Evolutionary conservation across 805 yeast genomes (phyloP).

Genomic region (Myxozyma neotropica): DNA sequence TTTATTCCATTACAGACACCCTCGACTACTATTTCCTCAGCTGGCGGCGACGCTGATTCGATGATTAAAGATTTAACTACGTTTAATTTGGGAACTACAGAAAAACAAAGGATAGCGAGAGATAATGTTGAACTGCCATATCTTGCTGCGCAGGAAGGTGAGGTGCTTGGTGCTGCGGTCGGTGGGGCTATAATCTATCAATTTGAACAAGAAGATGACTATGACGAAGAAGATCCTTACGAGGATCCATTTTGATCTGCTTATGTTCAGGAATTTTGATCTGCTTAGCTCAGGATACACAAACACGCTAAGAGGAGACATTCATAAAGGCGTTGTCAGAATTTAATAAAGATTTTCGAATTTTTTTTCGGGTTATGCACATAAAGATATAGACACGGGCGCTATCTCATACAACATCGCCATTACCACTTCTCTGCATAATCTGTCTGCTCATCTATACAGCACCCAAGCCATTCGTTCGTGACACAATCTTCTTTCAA

Average conservation of each 20-base stretch:
- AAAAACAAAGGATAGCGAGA: conserved; percentile 72
- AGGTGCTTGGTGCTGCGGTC: conserved; percentile 60
- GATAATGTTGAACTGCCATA: conserved; percentile 91
- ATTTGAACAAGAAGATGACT: conserved; percentile 95
- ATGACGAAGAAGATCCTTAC: conserved; percentile 96
- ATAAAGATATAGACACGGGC: background rate
- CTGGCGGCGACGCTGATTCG: conserved; percentile 50
- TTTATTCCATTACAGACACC: conserved; percentile 39
- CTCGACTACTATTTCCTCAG: conserved; percentile 37
- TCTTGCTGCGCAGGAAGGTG: conserved; percentile 75
- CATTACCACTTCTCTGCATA: too few species aligned
- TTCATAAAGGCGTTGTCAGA: too few species aligned
- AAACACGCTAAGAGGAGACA: too few species aligned
- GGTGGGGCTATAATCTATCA: conserved; percentile 91
- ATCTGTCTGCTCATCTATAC: background rate
- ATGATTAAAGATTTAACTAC: conserved; percentile 78
- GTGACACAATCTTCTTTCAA: too few species aligned
- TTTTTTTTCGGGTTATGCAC: too few species aligned
- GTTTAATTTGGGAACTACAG: conserved; percentile 76
- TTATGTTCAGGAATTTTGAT: too few species aligned
- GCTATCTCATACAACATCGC: background rate
- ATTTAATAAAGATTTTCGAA: too few species aligned
- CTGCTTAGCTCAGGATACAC: too few species aligned
- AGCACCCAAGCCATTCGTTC: background rate
- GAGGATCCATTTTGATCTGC: conserved; percentile 80